Evolutionary conservation across 768 basidiomycete genomes (phyloP), one percentile per base, ranked within the genome.

Genomic region (Serpula lacrymans): DNA sequence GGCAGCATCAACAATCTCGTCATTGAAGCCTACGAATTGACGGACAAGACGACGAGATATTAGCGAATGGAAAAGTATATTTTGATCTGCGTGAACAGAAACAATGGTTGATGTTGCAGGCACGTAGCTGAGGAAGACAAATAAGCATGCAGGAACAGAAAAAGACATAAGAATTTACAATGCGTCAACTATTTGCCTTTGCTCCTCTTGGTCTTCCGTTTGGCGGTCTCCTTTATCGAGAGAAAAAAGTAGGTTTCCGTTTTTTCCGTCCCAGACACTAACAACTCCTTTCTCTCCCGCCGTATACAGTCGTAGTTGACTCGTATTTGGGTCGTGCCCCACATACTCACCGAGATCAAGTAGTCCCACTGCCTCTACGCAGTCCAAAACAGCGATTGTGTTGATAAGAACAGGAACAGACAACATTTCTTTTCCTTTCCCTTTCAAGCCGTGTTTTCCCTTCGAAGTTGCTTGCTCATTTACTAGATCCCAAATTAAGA

Each of bases 11-110:
- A 97, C 86, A 50, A 98, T 93, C 63, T 98, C 95, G 63, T 99
- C 96, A 60, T 98, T 98, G 73, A 86, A 99, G 0, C 96, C 96
- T 52, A 98, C 82, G 50, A 98, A 66, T 52, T 97, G 95, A 13
- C 88, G 84, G 2, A 73, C 68, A 18, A 88, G 65, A 7, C 74
- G 67, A 23, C 73, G 74, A 1, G 78, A 77, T n/a, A 71, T 60
- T 6, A 95, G 67, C 2, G 89, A 92, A 61, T 93, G 82, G 65
- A 91, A 91, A 34, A 93, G 73, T 51, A 99, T 94, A 51, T 98
- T 99, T 64, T 98, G 96, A 62, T 99, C 95, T 17, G 89, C 92
- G 58, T 95, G 94, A 12, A 93, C 69, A 12, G 92, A 88, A 16
- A 92, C 71, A 11, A 98, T 62, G 1, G 77, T 75, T 7, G 82